phyloP scores from a whole-genome alignment of 129 eudicot genomes.

The Escallonia rubra region DNA sequence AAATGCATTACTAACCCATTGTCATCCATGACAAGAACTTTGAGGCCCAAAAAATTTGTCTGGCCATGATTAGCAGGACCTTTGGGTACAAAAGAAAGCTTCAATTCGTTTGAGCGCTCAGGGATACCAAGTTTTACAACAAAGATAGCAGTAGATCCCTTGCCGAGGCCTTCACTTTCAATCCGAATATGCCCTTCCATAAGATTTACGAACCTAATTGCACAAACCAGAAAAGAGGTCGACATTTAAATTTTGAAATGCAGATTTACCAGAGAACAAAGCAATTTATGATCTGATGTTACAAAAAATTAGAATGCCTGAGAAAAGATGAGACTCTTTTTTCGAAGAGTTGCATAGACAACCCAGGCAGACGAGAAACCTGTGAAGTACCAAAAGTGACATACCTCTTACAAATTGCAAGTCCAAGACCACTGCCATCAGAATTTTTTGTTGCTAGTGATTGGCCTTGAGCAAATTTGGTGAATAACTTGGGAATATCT shows the following conservation, averaged over 20 bases:
- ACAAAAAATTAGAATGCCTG: no score
- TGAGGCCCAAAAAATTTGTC: slow-evolving; percentile 60
- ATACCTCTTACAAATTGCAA: slow-evolving; percentile 91
- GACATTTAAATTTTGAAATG: not conserved
- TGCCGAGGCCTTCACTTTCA: slow-evolving; percentile 95
- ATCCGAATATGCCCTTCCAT: slow-evolving; percentile 94
- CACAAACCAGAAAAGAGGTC: not conserved
- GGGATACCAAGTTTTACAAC: slow-evolving; percentile 73
- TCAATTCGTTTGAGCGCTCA: slow-evolving; percentile 42
- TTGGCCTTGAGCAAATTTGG: slow-evolving; percentile 76
- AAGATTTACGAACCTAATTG: slow-evolving; percentile 76
- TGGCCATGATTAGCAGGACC: slow-evolving; percentile 37
- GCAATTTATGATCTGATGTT: no score
- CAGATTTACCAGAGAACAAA: not conserved
- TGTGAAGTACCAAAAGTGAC: not conserved
- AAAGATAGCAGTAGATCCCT: slow-evolving; percentile 72
- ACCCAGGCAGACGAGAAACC: not conserved
- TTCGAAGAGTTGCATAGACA: not conserved
- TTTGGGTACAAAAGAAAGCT: slow-evolving; percentile 35
- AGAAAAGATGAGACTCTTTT: not conserved
- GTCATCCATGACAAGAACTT: slow-evolving; percentile 76
- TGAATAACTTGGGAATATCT: slow-evolving; percentile 78
- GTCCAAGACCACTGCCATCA: slow-evolving; percentile 90
- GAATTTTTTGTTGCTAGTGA: slow-evolving; percentile 42
- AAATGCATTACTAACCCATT: slow-evolving; percentile 55